Conservation (phyloP, 2,329 filamentous ascomycete genomes). For the Stenocarpella maydis region DNA sequence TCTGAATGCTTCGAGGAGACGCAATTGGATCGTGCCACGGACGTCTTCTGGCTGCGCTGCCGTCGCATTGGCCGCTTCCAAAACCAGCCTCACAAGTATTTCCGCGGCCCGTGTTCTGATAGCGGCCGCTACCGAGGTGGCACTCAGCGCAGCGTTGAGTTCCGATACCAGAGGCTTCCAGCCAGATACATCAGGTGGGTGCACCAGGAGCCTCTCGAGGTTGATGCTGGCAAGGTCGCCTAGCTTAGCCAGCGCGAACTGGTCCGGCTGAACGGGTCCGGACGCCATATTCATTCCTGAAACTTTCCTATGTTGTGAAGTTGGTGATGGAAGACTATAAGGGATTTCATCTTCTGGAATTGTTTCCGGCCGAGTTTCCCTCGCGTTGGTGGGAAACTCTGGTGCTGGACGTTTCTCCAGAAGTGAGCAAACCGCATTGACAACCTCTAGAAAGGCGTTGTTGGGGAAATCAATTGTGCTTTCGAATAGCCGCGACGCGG, state of each 20-base stretch:
- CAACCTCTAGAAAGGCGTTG: slow-evolving; percentile 78
- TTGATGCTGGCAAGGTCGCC: slow-evolving; percentile 79
- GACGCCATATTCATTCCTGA: slow-evolving; percentile 56
- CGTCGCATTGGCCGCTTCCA: slow-evolving; percentile 66
- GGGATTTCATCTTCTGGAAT: slow-evolving; percentile 41
- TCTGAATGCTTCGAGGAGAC: slow-evolving; percentile 72
- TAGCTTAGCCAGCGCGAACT: slow-evolving; percentile 76
- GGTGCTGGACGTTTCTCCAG: slow-evolving; percentile 55
- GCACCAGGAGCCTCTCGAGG: slow-evolving; percentile 75
- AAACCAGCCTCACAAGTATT: slow-evolving; percentile 65
- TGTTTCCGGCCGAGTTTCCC: slow-evolving; percentile 48
- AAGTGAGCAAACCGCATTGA: slow-evolving; percentile 78
- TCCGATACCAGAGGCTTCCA: slow-evolving; percentile 74
- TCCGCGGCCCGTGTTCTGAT: slow-evolving; percentile 70
- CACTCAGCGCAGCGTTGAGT: slow-evolving; percentile 60
- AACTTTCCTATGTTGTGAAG: slow-evolving; percentile 52
- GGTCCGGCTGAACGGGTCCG: slow-evolving; percentile 67
- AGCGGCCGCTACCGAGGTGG: slow-evolving; percentile 55
- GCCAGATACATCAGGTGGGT: slow-evolving; percentile 72
- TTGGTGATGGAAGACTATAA: slow-evolving; percentile 46
- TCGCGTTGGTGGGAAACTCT: slow-evolving; percentile 38
- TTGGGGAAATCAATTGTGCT: slow-evolving; percentile 93
- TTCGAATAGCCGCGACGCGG: slow-evolving; percentile 85
- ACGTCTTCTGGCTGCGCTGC: slow-evolving; percentile 58
- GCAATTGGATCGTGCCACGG: slow-evolving; percentile 72